Evolutionary conservation across 805 yeast genomes (phyloP), one percentile per base, ranked within the genome.

Genomic region (Pichia phayaonensis): DNA sequence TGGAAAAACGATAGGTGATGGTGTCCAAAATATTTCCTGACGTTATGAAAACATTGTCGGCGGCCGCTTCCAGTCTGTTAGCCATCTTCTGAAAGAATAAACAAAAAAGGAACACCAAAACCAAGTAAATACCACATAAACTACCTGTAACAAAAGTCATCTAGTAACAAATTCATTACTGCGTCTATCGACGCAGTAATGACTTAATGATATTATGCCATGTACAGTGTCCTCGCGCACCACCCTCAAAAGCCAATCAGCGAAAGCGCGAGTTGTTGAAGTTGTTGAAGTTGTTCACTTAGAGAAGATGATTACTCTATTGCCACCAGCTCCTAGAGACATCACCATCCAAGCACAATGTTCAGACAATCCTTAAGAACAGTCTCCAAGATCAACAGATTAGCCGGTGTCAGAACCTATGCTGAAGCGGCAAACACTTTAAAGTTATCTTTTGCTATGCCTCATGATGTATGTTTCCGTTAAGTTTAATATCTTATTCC

Each of bases 381-480:
- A 65, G 75, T 75, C 61, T 72, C 83, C 59, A 78, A 79, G 73
- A 78, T 74, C 61, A 72, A 81, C 60, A 72, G 79, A 67, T 59
- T 67, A 55, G 75, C 76, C 54, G 80, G 79, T 60, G 83, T 79
- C 72, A 85, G 97, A 82, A 76, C 85, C 55, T 92, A 90, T 70
- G 99, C 99, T 62, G 95, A 92, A 61, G 95, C 86, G 58, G 70
- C 84, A 55, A 94, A 84, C 66, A 82, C 83, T 59, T 79, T 94
- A 71, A 89, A 83, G 70, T 78, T 94, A 65, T 86, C 95, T 51
- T 81, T 94, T 64, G 92, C 97, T 52, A 80, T 90, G 63, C 99
- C 99, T 59, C 90, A 87, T 70, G 82, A 84, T 72, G 64, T 61
- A 61, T 46, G 64, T 62, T 29, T 23, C 6, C 11, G 18, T 21